Evolutionary conservation across 371 early-diverging fungal genomes (phyloP), one percentile per base, ranked within the genome.

Genomic region (Haplosporangium sp.): DNA sequence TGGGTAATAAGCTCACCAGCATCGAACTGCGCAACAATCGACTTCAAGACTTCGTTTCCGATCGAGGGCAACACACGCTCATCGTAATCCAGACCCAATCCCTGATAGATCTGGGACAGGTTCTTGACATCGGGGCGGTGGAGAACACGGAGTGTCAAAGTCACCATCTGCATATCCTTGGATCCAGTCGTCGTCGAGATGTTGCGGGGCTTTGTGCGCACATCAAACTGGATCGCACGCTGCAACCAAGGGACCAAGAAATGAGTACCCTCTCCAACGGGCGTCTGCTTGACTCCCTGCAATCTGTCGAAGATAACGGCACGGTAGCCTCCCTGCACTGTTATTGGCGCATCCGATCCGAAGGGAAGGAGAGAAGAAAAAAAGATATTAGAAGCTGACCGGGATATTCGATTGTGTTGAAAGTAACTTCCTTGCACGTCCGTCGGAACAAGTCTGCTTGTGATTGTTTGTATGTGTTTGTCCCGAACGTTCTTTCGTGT

Each of bases 1-100:
- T 99, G 99, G n/a, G 99, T 99, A 80, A 99, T 99, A 57, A 99
- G 87, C 83, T 99, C 98, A 63, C 92, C 87, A 59, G 99, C 98
- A 83, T 98, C 97, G 82, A 97, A 99, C 87, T 98, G 99, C 36
- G 99, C 99, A n/a, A 99, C 98, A 59, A 97, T 92, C 64, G 96
- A 86, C 90, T 99, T 99, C 74, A 98, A 88, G 38, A 99, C 98
- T 86, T 99, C 99, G 86, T 99, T 99, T 81, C 98, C 99, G 80
- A 99, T 98, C 62, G 95, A 94, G 40, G 99, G 99, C 69, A 99
- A 87, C 21, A 98, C 98, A 69, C 98, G 87, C 83, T 99, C 99
- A 74, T 98, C 98, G 74, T 98, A 99, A 83, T 99, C 99, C 61
- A 89, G 74, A 54, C 99, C 99, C 58, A 98, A 84, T 66, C 87